Percentiles rank a stretch among this genome's conserved stretches.
phyloP scores from a whole-genome alignment of 768 basidiomycete genomes.

The Mrakia frigida region DNA sequence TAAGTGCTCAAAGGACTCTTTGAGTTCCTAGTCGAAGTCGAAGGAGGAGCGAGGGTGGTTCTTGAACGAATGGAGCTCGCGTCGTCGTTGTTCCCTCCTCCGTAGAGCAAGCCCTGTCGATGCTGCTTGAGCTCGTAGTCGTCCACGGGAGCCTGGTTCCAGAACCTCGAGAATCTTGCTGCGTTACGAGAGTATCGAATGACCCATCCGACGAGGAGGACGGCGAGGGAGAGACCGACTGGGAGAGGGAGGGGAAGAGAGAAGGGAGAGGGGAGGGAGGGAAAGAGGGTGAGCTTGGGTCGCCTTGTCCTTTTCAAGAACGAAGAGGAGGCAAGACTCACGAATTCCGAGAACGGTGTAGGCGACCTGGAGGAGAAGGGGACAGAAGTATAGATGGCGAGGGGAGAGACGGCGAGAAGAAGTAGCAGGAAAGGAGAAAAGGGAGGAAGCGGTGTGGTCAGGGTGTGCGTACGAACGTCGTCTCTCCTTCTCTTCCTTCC shows the following conservation, averaged over 20 bases:
- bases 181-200: slow-evolving; percentile 30
- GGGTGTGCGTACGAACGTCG: not conserved
- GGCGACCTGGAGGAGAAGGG: not conserved
- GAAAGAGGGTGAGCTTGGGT: not conserved
- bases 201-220: slow-evolving; percentile 24
- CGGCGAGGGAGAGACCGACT: slow-evolving; percentile 24
- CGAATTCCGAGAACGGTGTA: slow-evolving; percentile 2
- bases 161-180: slow-evolving; percentile 27
- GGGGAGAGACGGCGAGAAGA: not conserved
- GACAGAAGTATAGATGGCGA: not conserved
- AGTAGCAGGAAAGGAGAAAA: slow-evolving; percentile 1
- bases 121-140: slow-evolving; percentile 33
- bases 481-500: not conserved
- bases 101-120: slow-evolving; percentile 14
- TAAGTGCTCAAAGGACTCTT: slow-evolving; percentile 23
- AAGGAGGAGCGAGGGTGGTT: slow-evolving; percentile 1
- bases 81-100: slow-evolving; percentile 3
- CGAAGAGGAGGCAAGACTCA: not conserved
- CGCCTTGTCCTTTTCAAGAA: not conserved
- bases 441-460: not conserved
- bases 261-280: not conserved
- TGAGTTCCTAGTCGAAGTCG: slow-evolving; percentile 16
- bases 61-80: slow-evolving; percentile 15
- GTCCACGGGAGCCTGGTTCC: slow-evolving; percentile 28
- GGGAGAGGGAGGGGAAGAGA: slow-evolving; percentile 13